Evolutionary conservation across 2,329 filamentous ascomycete species (phyloP).

Genomic region (Colletotrichum lupini): DNA sequence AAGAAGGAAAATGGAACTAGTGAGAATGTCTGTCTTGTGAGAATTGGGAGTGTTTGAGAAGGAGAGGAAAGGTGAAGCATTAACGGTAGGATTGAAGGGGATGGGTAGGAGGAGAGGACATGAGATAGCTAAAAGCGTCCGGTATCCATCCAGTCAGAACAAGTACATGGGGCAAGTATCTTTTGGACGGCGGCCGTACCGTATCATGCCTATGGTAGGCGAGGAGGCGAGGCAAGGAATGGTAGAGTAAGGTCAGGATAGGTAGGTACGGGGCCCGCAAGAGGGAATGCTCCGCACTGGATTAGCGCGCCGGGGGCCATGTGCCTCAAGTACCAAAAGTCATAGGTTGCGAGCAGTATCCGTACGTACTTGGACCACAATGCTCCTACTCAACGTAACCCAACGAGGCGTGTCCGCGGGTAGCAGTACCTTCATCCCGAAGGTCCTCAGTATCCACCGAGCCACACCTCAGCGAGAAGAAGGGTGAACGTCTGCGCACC

Average conservation of each 20-base stretch:
- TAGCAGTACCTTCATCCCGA: slow-evolving; percentile 1
- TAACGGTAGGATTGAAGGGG: slow-evolving; percentile 22
- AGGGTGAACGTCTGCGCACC: slow-evolving; percentile 1
- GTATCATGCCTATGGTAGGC: neutral
- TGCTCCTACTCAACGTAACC: neutral
- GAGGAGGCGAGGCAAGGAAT: slow-evolving; percentile 12
- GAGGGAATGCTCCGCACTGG: slow-evolving; percentile 5
- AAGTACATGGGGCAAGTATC: slow-evolving; percentile 5
- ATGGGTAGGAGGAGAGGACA: slow-evolving; percentile 29
- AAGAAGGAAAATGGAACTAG: neutral
- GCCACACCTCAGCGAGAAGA: neutral
- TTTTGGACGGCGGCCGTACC: slow-evolving; percentile 12
- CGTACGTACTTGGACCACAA: neutral
- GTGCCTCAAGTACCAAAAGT: neutral
- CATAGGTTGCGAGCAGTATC: too few relatives aligned
- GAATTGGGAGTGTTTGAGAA: slow-evolving; percentile 13
- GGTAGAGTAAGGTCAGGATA: slow-evolving; percentile 7
- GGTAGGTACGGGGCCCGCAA: slow-evolving; percentile 3
- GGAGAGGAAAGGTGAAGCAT: slow-evolving; percentile 26
- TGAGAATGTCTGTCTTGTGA: neutral
- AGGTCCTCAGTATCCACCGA: neutral
- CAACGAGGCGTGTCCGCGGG: neutral
- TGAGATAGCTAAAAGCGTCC: slow-evolving; percentile 30
- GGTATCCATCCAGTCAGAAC: neutral
- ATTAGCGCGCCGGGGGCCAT: neutral